Evolutionary conservation across 2,329 filamentous ascomycete species (phyloP).

Genomic region (Laburnicola sp.): DNA sequence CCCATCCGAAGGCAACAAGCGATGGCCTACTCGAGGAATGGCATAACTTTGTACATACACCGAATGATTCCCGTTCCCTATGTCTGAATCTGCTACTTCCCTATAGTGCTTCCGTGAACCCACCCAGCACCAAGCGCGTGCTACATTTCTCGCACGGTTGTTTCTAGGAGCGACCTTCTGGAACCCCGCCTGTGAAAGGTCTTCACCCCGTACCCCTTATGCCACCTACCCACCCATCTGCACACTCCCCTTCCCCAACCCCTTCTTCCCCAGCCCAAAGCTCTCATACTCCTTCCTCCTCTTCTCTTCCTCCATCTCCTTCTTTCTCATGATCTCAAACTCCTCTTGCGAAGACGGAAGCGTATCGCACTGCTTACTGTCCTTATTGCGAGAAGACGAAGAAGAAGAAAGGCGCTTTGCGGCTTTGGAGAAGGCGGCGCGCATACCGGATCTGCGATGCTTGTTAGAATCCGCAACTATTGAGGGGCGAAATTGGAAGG

Average conservation of each 20-base stretch:
- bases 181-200: too few relatives aligned
- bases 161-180: too few relatives aligned
- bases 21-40: slow-evolving; percentile 1
- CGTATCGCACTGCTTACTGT: slow-evolving; percentile 6
- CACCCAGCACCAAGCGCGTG: too few relatives aligned
- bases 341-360: slow-evolving; percentile 14
- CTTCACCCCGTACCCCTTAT: not conserved
- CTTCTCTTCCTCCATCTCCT: slow-evolving; percentile 11
- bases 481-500: not conserved
- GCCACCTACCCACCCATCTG: slow-evolving; percentile 12
- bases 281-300: slow-evolving; percentile 11
- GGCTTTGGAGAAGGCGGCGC: slow-evolving; percentile 14
- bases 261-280: slow-evolving; percentile 10
- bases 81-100: not conserved
- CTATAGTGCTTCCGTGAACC: too few relatives aligned
- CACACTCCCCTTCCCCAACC: slow-evolving; percentile 11
- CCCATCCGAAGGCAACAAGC: slow-evolving; percentile 2
- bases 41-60: slow-evolving; percentile 8
- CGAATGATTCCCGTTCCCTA: slow-evolving; percentile 5
- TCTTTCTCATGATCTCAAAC: slow-evolving; percentile 10
- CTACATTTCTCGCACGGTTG: too few relatives aligned
- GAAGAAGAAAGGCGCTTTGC: slow-evolving; percentile 11
- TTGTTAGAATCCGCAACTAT: not conserved
- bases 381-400: slow-evolving; percentile 2
- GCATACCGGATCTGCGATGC: slow-evolving; percentile 4